phyloP scores from a whole-genome alignment of 495 filamentous ascomycete species.

The Letharia columbiana region DNA sequence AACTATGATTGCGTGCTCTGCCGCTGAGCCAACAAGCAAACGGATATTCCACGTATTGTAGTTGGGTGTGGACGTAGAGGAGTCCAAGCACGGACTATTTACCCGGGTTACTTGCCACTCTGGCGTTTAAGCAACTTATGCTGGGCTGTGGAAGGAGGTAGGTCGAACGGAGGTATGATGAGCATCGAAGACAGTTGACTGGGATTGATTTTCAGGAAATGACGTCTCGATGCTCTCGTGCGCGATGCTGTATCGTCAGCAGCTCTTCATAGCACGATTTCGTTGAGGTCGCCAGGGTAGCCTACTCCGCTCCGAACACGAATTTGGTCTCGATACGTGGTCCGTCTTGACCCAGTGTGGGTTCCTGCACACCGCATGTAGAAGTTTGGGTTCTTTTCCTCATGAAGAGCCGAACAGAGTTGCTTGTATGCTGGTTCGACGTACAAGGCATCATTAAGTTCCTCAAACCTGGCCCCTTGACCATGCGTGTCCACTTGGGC shows the following conservation, averaged over 20 bases:
- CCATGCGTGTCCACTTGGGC: not conserved
- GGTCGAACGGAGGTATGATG: not conserved
- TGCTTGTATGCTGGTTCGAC: not conserved
- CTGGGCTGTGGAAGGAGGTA: not conserved
- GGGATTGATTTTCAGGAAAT: too few species aligned
- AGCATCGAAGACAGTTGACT: not conserved
- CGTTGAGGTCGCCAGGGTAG: not conserved
- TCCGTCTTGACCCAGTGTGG: not conserved
- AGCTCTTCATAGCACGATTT: not conserved
- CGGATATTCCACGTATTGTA: not conserved
- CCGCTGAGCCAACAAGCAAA: not conserved
- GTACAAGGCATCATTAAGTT: not conserved
- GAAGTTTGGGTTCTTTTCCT: not conserved
- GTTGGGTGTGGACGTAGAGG: not conserved
- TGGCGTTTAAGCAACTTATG: not conserved
- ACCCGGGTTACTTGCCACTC: not conserved
- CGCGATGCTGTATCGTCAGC: not conserved
- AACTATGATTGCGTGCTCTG: not conserved
- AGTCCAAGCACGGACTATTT: not conserved
- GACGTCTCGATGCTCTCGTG: not conserved
- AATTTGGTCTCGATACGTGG: not conserved
- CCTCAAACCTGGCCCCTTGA: not conserved
- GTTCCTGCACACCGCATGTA: too few species aligned
- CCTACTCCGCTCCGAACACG: not conserved
- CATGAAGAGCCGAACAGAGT: not conserved